Base-by-base conservation (phyloP, 768 basidiomycete species). In the Russula ochroleuca region DNA sequence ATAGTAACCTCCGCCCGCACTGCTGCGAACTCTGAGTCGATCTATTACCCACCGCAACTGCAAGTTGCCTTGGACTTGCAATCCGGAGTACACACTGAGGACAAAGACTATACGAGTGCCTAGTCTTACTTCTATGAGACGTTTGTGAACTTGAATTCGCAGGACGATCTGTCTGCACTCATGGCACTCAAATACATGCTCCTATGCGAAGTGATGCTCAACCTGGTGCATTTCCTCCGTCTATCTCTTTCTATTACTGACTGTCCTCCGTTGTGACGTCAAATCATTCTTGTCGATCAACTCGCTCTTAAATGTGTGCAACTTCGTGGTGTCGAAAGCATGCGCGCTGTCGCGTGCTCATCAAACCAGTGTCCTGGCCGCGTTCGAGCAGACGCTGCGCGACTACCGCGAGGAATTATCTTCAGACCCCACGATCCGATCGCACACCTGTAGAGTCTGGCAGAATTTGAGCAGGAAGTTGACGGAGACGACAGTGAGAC, bases 81-180 rank as follows among this genome's bases (percentile, higher is more conserved):
- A 70, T 81, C 81, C 48, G 88, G 96, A 5, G 80, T 98, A 11
- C 93, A 97, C 70, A 94, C 96, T 0, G 95, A 99, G 69, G 96
- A 99, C 71, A 96, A 95, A 72, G 96, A 98, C 75, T 98, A 97
- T 75, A 95, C 84, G 62, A 99, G 95, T 0, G 96, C 87, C 23
- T 97, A 97, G 74, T 94, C 92, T 0, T 99, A 98, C 77, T 98
- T 98, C 77, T 94, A 92, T 69, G 96, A 98, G 76, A 87, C 94
- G 3, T 98, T 98, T 67, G 97, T 98, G 75, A 94, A 87, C 57
- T 79, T 94, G 68, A 84, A 85, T 47, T 73, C 85, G 2, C 88
- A 93, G 62, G 94, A 92, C 47, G 80, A 77, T 61, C 74, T 76
- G 0, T 70, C 75, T 40, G 93, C 94, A 0, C 78, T 97, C 21